Evolutionary conservation across 805 yeast genomes (phyloP), one percentile per base, ranked within the genome.

Genomic region (Spathaspora gorwiae): DNA sequence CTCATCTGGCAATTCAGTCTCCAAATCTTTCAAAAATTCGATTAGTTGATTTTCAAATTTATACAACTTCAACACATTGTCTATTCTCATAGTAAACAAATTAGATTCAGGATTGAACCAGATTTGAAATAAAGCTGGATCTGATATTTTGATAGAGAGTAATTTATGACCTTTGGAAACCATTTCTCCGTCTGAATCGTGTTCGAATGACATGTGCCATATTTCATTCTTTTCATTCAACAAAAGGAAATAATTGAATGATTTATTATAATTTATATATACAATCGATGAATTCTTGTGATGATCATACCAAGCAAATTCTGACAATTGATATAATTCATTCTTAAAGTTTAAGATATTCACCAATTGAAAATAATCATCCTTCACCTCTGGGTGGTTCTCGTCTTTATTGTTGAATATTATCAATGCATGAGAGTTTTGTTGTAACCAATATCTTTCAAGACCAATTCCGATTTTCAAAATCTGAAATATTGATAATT

Each of bases 391-490:
- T 10, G 27, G 14, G 11, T 44, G 26, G 7, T 42, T 43, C 19
- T 30, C 30, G 14, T 35, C 40, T 32, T 53, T 49, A 34, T 55
- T 52, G 43, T 61, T 69, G 50, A 54, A 60, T 12, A 69, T 54
- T 12, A 69, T 54, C 43, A 72, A 50, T 49, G 64, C 65, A 47
- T 69, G 73, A 33, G 74, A 68, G 47, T 68, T 66, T 26, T 61
- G 57, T 41, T 68, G 65, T 36, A 69, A 49, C 75, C 75, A 71
- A 42, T 53, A 66, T 12, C 59, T 47, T 5, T 53, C 44, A 10
- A 68, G 51, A 0, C 65, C 66, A 19, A 65, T 60, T 10, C 63
- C 59, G 27, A 70, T 55, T 48, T 68, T 68, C 37, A 71, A 54
- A 6, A 66, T 52, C 40, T 65, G 68, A 45, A 53, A 55, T 2